These are phyloP conservation scores for Ceratobasidium sp. DNA, from an alignment of 1,284 basidiomycete genomes.

Conservation along the genomic window DNA sequence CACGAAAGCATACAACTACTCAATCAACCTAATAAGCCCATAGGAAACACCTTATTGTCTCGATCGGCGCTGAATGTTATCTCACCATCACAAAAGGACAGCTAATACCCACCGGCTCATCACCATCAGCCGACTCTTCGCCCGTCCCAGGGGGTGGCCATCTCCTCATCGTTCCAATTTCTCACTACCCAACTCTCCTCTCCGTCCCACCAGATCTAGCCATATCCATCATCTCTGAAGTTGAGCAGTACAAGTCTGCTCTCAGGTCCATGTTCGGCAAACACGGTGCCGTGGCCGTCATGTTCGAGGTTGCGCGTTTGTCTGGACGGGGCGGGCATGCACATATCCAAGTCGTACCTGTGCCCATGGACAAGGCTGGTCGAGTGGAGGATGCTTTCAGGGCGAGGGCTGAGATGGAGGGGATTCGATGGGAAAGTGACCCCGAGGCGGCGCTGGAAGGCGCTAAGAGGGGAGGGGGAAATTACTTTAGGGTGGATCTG, in stretches of 20 bases:
- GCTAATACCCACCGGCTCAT: constrained; percentile 81
- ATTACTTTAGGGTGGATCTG: constrained; percentile 91
- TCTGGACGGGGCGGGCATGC: constrained; percentile 92
- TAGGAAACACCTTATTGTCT: constrained; percentile 94
- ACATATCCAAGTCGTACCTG: constrained; percentile 88
- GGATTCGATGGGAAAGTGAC: constrained; percentile 75
- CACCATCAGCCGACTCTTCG: constrained; percentile 58
- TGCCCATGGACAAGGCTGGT: constrained; percentile 73
- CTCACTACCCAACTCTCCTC: constrained; percentile 72
- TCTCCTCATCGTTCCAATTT: constrained; percentile 88
- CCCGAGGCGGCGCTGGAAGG: constrained; percentile 71
- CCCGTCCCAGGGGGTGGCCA: constrained; percentile 92
- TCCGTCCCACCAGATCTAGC: constrained; percentile 82
- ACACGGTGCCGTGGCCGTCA: constrained; percentile 75
- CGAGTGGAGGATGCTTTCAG: constrained; percentile 79
- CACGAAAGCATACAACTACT: not conserved
- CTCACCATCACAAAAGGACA: constrained; percentile 94
- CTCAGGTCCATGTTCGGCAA: constrained; percentile 79
- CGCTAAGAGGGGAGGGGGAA: constrained; percentile 65
- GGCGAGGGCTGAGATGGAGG: constrained; percentile 72
- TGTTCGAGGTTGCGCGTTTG: constrained; percentile 89
- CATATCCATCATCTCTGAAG: constrained; percentile 81
- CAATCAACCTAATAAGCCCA: not conserved
- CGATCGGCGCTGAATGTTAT: constrained; percentile 93
- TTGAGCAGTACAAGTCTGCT: constrained; percentile 83